These are phyloP conservation scores for Fusarium compactum DNA, from an alignment of 2,329 filamentous ascomycete species.

Conservation along the genomic window DNA sequence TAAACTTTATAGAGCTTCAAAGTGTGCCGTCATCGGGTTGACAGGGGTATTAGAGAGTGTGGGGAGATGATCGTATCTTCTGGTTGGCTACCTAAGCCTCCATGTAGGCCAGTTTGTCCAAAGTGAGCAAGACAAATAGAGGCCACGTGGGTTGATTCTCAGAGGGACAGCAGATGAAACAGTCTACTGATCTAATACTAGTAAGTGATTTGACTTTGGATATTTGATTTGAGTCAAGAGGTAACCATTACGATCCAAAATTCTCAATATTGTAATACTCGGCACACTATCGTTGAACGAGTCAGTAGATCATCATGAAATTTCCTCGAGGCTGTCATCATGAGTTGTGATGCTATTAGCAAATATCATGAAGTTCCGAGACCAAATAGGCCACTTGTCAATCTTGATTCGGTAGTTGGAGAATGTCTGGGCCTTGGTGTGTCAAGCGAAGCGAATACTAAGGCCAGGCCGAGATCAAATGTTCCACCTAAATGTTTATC, in stretches of 20 bases:
- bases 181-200: background rate
- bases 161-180: background rate
- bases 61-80: conserved; percentile 23
- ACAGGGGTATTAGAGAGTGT: conserved; percentile 36
- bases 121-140: background rate
- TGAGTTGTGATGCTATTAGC: conserved; percentile 3
- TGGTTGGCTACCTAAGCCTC: conserved; percentile 18
- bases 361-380: conserved; percentile 40
- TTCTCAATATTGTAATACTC: background rate
- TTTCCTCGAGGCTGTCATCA: conserved; percentile 3
- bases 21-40: conserved; percentile 41
- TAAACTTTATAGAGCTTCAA: conserved; percentile 17
- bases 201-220: background rate
- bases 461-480: conserved; percentile 20
- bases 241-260: background rate
- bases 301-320: conserved; percentile 23
- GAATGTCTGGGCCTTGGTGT: conserved; percentile 31
- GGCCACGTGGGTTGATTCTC: conserved; percentile 13
- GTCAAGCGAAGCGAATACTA: conserved; percentile 33
- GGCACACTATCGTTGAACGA: background rate
- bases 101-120: background rate
- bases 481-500: conserved; percentile 35
- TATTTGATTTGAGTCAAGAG: too few species aligned
- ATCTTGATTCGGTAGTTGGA: conserved; percentile 22
- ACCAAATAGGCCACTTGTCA: conserved; percentile 39